Percentiles rank a stretch among this genome's conserved stretches.
Evolutionary conservation across 2,329 filamentous ascomycete species (phyloP).

Genomic region (Lasiodiplodia gonubiensis): DNA sequence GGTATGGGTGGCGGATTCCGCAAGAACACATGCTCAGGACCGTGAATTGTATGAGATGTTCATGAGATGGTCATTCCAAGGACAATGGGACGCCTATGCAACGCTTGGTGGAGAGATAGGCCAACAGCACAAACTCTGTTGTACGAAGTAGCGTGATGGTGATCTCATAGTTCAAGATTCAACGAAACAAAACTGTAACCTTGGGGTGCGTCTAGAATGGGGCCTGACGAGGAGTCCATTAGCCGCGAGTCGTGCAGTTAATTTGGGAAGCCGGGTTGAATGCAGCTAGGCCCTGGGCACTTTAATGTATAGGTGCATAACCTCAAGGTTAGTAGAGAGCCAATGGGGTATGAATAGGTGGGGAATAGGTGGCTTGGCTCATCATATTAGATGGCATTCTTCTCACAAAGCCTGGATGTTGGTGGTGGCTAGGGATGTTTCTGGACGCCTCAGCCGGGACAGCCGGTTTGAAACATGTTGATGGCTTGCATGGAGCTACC

Average conservation of each 20-base stretch:
- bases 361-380: not conserved
- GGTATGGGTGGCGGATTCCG: not conserved
- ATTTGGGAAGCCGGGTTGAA: conserved; percentile 17
- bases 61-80: not conserved
- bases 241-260: conserved; percentile 17
- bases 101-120: not conserved
- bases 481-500: conserved; percentile 7
- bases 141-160: not conserved
- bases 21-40: not conserved
- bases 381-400: not conserved
- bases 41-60: not conserved
- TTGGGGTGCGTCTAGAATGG: not conserved
- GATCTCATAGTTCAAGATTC: not conserved
- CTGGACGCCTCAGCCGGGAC: conserved; percentile 4
- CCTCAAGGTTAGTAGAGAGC: not conserved
- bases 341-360: not conserved
- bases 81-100: no score
- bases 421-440: not conserved
- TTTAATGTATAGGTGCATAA: conserved; percentile 13
- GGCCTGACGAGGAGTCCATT: not conserved
- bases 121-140: not conserved
- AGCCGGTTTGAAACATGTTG: conserved; percentile 12
- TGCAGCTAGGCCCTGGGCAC: not conserved
- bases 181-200: conserved; percentile 6
- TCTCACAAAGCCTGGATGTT: not conserved